A percentile compares a stretch with the other conserved stretches of the same genome.
phyloP scores from a whole-genome alignment of 2,329 filamentous ascomycete species.

The Colletotrichum cuscutae region DNA sequence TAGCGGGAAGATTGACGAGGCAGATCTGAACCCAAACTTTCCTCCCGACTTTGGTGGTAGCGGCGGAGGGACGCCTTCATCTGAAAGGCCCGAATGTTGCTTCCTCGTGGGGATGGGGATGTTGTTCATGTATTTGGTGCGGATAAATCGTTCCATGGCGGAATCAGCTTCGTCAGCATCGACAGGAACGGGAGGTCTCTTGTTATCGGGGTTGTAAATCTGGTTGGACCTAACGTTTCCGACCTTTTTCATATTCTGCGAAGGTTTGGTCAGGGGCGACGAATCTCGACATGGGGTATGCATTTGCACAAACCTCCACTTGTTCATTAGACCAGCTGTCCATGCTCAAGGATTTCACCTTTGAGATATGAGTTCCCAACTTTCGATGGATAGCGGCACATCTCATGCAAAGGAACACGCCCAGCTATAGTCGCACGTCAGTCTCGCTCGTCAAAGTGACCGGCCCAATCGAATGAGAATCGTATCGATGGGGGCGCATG shows the following conservation, averaged over 20 bases:
- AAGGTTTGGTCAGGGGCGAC: background rate
- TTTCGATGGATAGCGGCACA: conserved; percentile 96
- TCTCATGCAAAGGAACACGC: conserved; percentile 97
- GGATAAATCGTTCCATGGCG: conserved; percentile 94
- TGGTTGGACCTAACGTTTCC: conserved; percentile 90
- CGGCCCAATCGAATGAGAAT: background rate
- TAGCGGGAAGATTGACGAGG: conserved; percentile 75
- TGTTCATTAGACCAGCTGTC: conserved; percentile 97
- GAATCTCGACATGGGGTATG: background rate
- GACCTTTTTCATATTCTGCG: conserved; percentile 90
- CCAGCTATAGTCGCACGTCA: conserved; percentile 69
- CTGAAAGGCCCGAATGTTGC: conserved; percentile 60
- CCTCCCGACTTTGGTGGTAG: conserved; percentile 73
- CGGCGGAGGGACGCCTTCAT: conserved; percentile 69
- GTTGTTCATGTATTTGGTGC: conserved; percentile 87
- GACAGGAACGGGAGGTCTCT: conserved; percentile 84
- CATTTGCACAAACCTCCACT: conserved; percentile 78
- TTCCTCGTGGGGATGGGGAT: conserved; percentile 46
- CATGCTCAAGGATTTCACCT: conserved; percentile 99
- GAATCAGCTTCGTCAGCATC: conserved; percentile 93
- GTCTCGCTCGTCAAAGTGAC: background rate
- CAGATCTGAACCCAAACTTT: conserved; percentile 67
- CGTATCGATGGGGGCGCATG: conserved; percentile 9
- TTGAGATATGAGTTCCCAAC: conserved; percentile 96
- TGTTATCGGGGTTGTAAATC: conserved; percentile 87